Conservation (phyloP, 2,329 filamentous ascomycete species). For the Xylariaceae sp. region DNA sequence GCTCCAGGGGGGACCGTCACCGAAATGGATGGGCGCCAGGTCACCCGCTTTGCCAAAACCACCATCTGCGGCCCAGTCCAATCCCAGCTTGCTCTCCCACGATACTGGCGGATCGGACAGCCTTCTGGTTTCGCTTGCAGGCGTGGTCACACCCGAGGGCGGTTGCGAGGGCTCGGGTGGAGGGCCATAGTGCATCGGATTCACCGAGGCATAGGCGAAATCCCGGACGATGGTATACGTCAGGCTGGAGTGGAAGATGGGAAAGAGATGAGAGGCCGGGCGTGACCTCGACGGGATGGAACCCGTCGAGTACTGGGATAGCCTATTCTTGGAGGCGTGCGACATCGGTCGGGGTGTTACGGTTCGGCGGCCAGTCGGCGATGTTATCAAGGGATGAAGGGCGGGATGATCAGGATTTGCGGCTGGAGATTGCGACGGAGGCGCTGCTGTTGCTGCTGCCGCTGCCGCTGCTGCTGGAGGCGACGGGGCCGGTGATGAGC, state of each 20-base stretch:
- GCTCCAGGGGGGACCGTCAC: slow-evolving; percentile 85
- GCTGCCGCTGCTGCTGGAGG: slow-evolving; percentile 40
- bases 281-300: slow-evolving; percentile 66
- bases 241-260: slow-evolving; percentile 76
- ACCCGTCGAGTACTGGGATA: slow-evolving; percentile 74
- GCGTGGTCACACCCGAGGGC: slow-evolving; percentile 76
- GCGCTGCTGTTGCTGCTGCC: slow-evolving; percentile 36
- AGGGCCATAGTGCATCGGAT: slow-evolving; percentile 93
- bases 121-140: slow-evolving; percentile 69
- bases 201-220: slow-evolving; percentile 78
- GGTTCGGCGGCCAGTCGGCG: slow-evolving; percentile 50
- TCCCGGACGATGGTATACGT: slow-evolving; percentile 88
- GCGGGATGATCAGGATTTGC: slow-evolving; percentile 46
- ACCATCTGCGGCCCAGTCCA: slow-evolving; percentile 47
- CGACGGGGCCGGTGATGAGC: slow-evolving; percentile 47
- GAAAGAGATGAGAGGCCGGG: slow-evolving; percentile 73
- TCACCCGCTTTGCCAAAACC: slow-evolving; percentile 58
- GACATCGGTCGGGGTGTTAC: slow-evolving; percentile 60
- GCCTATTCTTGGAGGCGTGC: slow-evolving; percentile 70
- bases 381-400: slow-evolving; percentile 50
- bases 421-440: slow-evolving; percentile 27
- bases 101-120: slow-evolving; percentile 73
- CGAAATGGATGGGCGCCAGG: slow-evolving; percentile 74
- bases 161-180: slow-evolving; percentile 63
- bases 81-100: slow-evolving; percentile 63